These are phyloP conservation scores for Musa schizocarpa DNA, from an alignment of 176 grass and related monocot genomes.

Conservation along the genomic window DNA sequence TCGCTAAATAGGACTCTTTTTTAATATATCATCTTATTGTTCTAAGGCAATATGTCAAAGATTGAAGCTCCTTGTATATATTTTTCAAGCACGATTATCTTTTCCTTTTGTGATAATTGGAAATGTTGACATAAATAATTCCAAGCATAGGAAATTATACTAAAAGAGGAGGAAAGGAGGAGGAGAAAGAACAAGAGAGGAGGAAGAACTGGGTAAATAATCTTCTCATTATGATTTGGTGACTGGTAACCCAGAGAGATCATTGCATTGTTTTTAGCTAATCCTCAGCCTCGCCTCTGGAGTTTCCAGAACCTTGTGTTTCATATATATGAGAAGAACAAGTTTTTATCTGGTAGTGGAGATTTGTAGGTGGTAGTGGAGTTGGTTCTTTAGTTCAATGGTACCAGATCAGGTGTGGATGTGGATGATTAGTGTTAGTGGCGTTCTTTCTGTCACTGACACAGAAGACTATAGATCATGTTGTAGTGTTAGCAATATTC, in stretches of 20 bases:
- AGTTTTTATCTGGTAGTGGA: neutral
- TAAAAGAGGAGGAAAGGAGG: neutral
- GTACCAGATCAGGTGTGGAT: neutral
- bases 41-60: neutral
- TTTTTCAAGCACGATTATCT: neutral
- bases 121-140: neutral
- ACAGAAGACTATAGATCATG: neutral
- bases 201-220: neutral
- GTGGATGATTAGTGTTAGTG: neutral
- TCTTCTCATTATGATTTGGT: neutral
- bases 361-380: neutral
- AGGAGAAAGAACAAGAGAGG: too few relatives aligned
- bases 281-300: neutral
- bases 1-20: neutral
- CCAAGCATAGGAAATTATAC: neutral
- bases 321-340: neutral
- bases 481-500: neutral
- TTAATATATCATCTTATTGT: neutral
- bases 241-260: neutral
- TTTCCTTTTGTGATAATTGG: neutral
- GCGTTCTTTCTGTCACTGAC: neutral
- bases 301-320: too few relatives aligned
- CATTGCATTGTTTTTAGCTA: neutral
- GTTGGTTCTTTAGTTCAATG: neutral
- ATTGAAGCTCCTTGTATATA: neutral